These are phyloP conservation scores for Paspalum notatum DNA, from an alignment of 176 grass and related monocot species.

Conservation along the genomic window DNA sequence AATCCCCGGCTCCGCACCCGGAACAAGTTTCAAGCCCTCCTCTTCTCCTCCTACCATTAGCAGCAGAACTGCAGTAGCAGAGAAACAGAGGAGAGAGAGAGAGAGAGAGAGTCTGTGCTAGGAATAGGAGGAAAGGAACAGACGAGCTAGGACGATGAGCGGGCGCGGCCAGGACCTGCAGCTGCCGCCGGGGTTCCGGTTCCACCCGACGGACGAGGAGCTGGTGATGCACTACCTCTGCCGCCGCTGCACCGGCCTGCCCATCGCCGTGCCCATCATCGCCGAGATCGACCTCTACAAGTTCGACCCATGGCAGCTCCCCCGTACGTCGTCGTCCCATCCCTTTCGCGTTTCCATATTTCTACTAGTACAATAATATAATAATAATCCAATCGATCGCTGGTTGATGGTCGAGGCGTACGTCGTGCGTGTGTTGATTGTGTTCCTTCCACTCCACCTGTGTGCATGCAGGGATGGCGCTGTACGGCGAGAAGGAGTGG, in stretches of 20 bases:
- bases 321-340: constrained; percentile 39
- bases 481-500: constrained; percentile 95
- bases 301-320: constrained; percentile 89
- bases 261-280: constrained; percentile 88
- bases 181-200: constrained; percentile 93
- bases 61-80: not conserved
- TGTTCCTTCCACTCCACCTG: not conserved
- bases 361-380: no score
- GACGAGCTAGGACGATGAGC: constrained; percentile 55
- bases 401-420: no score
- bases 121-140: not conserved
- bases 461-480: constrained; percentile 55
- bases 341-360: no score
- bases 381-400: no score
- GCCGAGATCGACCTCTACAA: constrained; percentile 98
- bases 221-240: constrained; percentile 95
- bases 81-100: not conserved
- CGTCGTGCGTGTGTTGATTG: no score
- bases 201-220: constrained; percentile 99
- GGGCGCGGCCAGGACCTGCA: constrained; percentile 48
- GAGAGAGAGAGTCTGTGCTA: no score
- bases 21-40: constrained; percentile 73
- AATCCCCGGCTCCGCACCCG: constrained; percentile 52
- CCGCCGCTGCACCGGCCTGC: constrained; percentile 69
- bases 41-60: constrained; percentile 20